These are phyloP conservation scores for Tuber calosporum DNA, from an alignment of 495 filamentous ascomycete species.

Conservation along the genomic window DNA sequence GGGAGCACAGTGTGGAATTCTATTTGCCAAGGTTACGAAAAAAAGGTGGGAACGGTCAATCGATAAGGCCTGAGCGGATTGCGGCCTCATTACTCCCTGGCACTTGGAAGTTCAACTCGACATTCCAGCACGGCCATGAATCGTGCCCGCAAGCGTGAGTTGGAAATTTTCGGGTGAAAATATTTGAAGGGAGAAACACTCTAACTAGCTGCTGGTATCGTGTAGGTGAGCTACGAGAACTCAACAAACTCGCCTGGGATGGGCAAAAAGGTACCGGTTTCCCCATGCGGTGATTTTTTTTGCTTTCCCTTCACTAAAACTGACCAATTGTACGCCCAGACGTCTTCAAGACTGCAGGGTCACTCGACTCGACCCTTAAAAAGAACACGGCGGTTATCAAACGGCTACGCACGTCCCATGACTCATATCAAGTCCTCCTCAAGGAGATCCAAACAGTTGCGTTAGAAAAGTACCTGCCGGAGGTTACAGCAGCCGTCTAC, in stretches of 20 bases:
- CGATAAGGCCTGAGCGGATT: not conserved
- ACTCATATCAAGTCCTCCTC: conserved; percentile 71
- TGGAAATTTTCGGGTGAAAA: not conserved
- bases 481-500: conserved; percentile 96
- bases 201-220: conserved; percentile 17
- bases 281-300: conserved; percentile 8
- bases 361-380: conserved; percentile 92
- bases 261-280: conserved; percentile 65
- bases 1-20: not conserved
- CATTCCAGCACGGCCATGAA: conserved; percentile 19
- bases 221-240: conserved; percentile 76
- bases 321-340: conserved; percentile 50
- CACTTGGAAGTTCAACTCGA: not conserved
- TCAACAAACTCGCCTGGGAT: conserved; percentile 81
- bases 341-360: conserved; percentile 67
- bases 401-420: conserved; percentile 80
- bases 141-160: conserved; percentile 40
- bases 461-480: conserved; percentile 93
- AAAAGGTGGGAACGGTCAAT: not conserved
- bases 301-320: conserved; percentile 7
- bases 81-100: not conserved
- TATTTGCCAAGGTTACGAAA: not conserved
- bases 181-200: conserved; percentile 23
- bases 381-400: conserved; percentile 99
- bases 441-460: conserved; percentile 88